These are phyloP conservation scores for Lithohypha guttulata DNA, from an alignment of 2,329 filamentous ascomycete genomes.

Conservation along the genomic window DNA sequence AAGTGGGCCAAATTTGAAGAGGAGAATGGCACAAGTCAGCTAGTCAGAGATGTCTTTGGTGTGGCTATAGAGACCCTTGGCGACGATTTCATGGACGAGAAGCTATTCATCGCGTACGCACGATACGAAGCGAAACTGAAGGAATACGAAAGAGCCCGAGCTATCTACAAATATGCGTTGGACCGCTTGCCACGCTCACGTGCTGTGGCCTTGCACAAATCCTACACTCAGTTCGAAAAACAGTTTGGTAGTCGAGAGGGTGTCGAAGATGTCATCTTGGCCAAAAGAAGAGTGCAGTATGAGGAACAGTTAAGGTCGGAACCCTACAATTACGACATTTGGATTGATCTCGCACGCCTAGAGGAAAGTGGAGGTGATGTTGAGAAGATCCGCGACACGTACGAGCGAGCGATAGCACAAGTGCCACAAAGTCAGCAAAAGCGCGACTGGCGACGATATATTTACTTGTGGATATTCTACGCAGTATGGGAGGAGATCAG, in stretches of 20 bases:
- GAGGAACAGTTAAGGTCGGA: constrained; percentile 92
- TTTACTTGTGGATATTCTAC: constrained; percentile 97
- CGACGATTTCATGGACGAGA: constrained; percentile 93
- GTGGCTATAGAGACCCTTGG: constrained; percentile 78
- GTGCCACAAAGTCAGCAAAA: constrained; percentile 93
- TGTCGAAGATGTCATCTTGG: constrained; percentile 90
- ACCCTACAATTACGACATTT: constrained; percentile 89
- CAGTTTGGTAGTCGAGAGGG: constrained; percentile 90
- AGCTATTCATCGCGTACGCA: constrained; percentile 90
- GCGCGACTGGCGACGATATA: constrained; percentile 91
- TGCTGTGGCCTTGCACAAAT: constrained; percentile 75
- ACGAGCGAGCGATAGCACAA: constrained; percentile 91
- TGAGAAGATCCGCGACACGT: constrained; percentile 80
- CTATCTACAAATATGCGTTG: constrained; percentile 93
- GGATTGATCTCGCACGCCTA: constrained; percentile 88
- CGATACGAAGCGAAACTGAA: constrained; percentile 89
- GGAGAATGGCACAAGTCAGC: constrained; percentile 81
- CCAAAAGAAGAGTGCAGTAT: constrained; percentile 84
- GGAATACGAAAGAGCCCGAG: constrained; percentile 83
- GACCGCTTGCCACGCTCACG: constrained; percentile 83
- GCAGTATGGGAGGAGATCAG: constrained; percentile 90
- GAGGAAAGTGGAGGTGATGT: constrained; percentile 77
- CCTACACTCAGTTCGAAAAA: constrained; percentile 96
- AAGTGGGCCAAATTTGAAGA: constrained; percentile 98
- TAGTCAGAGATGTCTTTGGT: constrained; percentile 86